These are phyloP conservation scores for Tinospora cordifolia DNA, from an alignment of 164 flowering plant species.

Conservation along the genomic window DNA sequence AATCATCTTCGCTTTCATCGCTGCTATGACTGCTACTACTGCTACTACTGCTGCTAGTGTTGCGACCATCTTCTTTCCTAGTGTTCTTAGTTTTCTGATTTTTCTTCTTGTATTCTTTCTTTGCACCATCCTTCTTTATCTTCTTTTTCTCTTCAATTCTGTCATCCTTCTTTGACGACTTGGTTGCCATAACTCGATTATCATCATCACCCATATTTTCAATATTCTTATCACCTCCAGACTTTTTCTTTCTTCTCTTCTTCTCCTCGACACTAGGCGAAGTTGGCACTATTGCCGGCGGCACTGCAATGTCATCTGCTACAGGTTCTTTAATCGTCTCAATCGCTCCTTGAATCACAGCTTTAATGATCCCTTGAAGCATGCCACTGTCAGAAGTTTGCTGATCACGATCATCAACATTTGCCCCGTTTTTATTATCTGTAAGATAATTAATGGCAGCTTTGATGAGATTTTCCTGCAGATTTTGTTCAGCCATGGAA, in stretches of 20 bases:
- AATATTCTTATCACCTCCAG: background rate
- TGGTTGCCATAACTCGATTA: background rate
- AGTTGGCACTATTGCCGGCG: background rate
- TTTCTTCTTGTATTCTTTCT: no score
- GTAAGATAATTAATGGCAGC: no score
- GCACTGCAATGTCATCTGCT: background rate
- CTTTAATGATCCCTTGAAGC: background rate
- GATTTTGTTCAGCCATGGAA: no score
- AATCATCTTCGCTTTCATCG: slow-evolving; percentile 10
- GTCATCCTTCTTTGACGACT: background rate
- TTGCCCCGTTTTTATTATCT: no score
- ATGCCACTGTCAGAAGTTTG: background rate
- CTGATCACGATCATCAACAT: no score
- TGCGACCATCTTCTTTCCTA: background rate
- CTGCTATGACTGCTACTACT: background rate
- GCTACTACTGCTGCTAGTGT: slow-evolving; percentile 1
- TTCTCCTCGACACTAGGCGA: background rate
- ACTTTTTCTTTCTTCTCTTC: background rate
- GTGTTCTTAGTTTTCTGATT: no score
- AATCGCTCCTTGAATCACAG: background rate
- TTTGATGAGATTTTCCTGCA: no score
- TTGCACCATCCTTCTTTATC: background rate
- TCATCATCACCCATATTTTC: background rate
- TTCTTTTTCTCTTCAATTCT: background rate
- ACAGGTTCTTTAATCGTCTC: background rate